phyloP scores from a whole-genome alignment of 352 stramenopile genomes.

The Phytopythium sindhum region DNA sequence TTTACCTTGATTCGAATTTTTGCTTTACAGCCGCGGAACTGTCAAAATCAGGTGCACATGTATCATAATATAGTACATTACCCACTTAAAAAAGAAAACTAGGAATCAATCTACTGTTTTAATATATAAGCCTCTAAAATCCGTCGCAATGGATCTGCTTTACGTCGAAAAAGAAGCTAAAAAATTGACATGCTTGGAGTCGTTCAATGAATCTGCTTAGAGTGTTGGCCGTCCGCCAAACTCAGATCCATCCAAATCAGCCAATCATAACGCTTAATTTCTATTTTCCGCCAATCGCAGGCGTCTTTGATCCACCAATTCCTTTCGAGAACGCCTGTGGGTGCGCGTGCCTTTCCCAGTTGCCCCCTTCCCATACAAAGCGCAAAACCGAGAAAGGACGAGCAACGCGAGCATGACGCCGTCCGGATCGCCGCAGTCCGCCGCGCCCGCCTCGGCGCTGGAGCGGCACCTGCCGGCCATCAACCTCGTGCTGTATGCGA shows the following conservation, averaged over 20 bases:
- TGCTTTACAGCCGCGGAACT: not conserved
- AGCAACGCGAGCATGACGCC: not conserved
- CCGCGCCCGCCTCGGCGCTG: slow-evolving; percentile 7
- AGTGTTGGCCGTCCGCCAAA: not conserved
- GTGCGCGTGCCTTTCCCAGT: not conserved
- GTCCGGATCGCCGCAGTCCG: not conserved
- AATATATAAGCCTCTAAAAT: no score
- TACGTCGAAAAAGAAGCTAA: not conserved
- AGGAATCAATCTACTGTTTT: no score
- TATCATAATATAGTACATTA: not conserved
- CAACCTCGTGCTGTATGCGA: slow-evolving; percentile 30
- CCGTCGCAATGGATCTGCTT: no score
- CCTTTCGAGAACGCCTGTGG: not conserved
- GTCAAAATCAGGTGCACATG: not conserved
- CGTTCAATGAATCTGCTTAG: not conserved
- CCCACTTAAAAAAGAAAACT: no score
- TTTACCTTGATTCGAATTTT: not conserved
- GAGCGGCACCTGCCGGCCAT: slow-evolving; percentile 20
- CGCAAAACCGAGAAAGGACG: not conserved
- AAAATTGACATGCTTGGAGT: not conserved
- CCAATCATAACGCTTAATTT: not conserved
- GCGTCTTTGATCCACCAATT: not conserved
- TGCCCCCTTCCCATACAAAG: not conserved
- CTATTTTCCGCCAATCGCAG: not conserved
- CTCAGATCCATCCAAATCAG: not conserved